Conservation (phyloP, 2,329 filamentous ascomycete species). For the Cadophora gregata region DNA sequence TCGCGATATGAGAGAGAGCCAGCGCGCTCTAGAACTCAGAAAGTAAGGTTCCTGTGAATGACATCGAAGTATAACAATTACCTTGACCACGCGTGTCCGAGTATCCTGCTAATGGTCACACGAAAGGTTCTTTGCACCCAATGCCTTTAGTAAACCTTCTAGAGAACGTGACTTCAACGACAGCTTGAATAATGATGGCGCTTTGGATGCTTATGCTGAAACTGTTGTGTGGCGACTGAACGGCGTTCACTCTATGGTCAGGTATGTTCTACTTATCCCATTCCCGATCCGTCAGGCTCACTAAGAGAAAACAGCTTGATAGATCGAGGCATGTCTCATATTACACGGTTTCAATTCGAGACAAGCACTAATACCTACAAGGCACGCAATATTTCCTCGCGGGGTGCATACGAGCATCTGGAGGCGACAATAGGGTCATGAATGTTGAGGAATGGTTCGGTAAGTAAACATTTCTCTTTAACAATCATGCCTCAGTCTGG, state of each 20-base stretch:
- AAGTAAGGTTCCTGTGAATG: constrained; percentile 33
- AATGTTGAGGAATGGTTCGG: constrained; percentile 39
- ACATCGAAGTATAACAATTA: not conserved
- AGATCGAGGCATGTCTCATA: constrained; percentile 32
- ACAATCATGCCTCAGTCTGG: not conserved
- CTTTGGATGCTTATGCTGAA: constrained; percentile 50
- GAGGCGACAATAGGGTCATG: constrained; percentile 22
- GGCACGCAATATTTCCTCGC: constrained; percentile 41
- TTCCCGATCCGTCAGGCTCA: not conserved
- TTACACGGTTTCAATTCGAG: not conserved
- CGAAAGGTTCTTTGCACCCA: constrained; percentile 40
- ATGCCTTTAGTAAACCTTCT: constrained; percentile 17
- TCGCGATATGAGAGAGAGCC: constrained; percentile 32
- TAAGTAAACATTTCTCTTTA: not conserved
- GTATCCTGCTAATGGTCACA: not conserved
- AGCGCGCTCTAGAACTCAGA: constrained; percentile 40
- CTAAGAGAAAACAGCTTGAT: constrained; percentile 32
- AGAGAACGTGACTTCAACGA: constrained; percentile 34
- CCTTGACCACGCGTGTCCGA: not conserved
- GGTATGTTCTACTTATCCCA: constrained; percentile 27
- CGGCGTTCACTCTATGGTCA: constrained; percentile 41
- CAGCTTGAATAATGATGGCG: constrained; percentile 40
- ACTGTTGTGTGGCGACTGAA: constrained; percentile 53
- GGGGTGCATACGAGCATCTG: constrained; percentile 27
- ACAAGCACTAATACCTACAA: not conserved